Conservation (phyloP, 2,329 filamentous ascomycete genomes). For the Venturia effusa region DNA sequence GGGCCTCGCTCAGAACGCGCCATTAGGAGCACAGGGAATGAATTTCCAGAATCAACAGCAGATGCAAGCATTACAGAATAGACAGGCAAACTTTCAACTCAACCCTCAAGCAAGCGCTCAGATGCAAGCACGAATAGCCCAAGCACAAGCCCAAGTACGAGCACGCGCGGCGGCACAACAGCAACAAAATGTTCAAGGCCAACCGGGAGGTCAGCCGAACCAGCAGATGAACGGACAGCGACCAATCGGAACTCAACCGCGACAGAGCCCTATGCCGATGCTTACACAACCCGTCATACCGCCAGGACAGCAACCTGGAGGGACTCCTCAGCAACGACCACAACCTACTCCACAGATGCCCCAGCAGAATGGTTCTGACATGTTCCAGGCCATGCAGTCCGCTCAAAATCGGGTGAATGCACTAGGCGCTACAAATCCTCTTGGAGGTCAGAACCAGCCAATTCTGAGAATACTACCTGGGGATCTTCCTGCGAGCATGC, state of each 20-base stretch:
- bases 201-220: slow-evolving; percentile 7
- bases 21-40: slow-evolving; percentile 24
- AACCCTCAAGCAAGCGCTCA: slow-evolving; percentile 7
- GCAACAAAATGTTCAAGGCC: slow-evolving; percentile 4
- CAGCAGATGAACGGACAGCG: slow-evolving; percentile 2
- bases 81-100: slow-evolving; percentile 23
- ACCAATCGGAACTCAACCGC: neutral
- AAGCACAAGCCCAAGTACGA: neutral
- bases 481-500: slow-evolving; percentile 2
- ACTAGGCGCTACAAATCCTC: neutral
- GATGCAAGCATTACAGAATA: slow-evolving; percentile 22
- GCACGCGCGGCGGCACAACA: slow-evolving; percentile 18
- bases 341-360: slow-evolving; percentile 2
- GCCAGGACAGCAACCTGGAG: neutral
- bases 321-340: slow-evolving; percentile 2
- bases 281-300: slow-evolving; percentile 3
- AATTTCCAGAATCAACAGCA: slow-evolving; percentile 18
- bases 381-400: slow-evolving; percentile 5
- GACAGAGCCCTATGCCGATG: slow-evolving; percentile 4
- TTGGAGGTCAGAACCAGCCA: neutral
- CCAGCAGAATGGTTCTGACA: neutral
- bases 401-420: neutral
- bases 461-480: neutral
- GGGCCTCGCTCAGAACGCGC: slow-evolving; percentile 22
- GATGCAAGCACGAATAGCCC: slow-evolving; percentile 18